These are phyloP conservation scores for Nicotiana obtusifolia DNA, from an alignment of 257 asterid genomes.

Conservation along the genomic window DNA sequence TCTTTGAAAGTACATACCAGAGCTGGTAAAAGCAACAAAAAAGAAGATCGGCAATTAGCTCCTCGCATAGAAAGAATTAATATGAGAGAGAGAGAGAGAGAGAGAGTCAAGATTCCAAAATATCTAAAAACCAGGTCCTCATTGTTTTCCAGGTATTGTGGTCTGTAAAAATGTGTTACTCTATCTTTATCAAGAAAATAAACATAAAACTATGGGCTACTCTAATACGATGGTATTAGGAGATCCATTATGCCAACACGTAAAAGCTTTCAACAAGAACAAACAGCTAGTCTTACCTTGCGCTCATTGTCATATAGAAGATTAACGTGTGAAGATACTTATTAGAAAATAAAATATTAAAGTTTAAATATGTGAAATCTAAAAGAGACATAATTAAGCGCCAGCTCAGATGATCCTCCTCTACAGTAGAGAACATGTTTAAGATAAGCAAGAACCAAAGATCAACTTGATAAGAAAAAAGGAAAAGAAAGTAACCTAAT, in stretches of 20 bases:
- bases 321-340: not conserved
- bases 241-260: not conserved
- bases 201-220: not conserved
- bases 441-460: too few relatives aligned
- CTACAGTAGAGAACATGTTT: too few relatives aligned
- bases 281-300: not conserved
- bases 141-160: not conserved
- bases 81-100: not conserved
- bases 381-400: too few relatives aligned
- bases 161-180: not conserved
- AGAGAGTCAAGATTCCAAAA: not conserved
- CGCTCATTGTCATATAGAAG: not conserved
- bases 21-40: constrained; percentile 11
- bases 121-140: not conserved
- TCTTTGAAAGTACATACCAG: constrained; percentile 62
- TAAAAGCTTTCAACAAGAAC: not conserved
- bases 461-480: too few relatives aligned
- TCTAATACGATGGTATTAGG: not conserved
- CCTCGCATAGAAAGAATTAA: not conserved
- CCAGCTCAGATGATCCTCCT: too few relatives aligned
- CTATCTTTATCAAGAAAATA: not conserved
- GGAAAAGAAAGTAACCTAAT: too few relatives aligned
- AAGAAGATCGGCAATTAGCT: not conserved
- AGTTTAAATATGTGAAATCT: too few relatives aligned
- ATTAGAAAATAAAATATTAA: too few relatives aligned